phyloP scores from a whole-genome alignment of 495 filamentous ascomycete species.

The Penicillium cosmopolitanum region DNA sequence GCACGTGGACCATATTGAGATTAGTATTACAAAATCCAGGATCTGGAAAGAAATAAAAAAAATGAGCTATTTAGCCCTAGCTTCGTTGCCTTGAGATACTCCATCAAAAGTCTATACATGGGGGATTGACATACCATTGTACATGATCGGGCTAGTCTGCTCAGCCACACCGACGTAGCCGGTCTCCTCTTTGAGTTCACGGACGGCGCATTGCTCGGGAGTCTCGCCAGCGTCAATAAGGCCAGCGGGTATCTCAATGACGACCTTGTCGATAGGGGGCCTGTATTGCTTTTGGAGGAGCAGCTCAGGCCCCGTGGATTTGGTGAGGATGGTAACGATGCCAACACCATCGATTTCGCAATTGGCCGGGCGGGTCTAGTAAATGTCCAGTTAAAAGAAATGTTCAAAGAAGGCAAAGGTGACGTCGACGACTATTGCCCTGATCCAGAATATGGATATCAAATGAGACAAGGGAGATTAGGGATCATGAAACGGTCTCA shows the following conservation, averaged over 20 bases:
- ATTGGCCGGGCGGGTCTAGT: constrained; percentile 64
- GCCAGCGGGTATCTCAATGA: constrained; percentile 85
- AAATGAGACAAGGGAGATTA: constrained; percentile 4
- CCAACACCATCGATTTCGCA: constrained; percentile 86
- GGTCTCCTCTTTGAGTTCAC: constrained; percentile 94
- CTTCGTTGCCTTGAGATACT: not conserved
- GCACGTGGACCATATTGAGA: constrained; percentile 78
- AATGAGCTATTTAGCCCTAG: constrained; percentile 4
- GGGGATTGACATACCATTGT: constrained; percentile 24
- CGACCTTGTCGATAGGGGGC: constrained; percentile 76
- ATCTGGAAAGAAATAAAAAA: constrained; percentile 37
- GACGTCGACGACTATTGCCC: not conserved
- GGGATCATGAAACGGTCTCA: not conserved
- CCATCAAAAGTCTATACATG: no score
- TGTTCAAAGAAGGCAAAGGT: not conserved
- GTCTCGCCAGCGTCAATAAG: constrained; percentile 83
- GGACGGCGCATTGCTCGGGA: constrained; percentile 74
- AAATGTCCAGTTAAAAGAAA: constrained; percentile 5
- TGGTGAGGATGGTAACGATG: constrained; percentile 84
- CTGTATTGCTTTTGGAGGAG: constrained; percentile 88
- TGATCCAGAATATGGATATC: not conserved
- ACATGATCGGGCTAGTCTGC: constrained; percentile 37
- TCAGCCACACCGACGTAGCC: constrained; percentile 77
- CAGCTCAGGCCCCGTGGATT: constrained; percentile 70
- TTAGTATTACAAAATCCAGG: constrained; percentile 89